Conservation (phyloP, 139 green algal genomes). For the Asterochloris sp. region DNA sequence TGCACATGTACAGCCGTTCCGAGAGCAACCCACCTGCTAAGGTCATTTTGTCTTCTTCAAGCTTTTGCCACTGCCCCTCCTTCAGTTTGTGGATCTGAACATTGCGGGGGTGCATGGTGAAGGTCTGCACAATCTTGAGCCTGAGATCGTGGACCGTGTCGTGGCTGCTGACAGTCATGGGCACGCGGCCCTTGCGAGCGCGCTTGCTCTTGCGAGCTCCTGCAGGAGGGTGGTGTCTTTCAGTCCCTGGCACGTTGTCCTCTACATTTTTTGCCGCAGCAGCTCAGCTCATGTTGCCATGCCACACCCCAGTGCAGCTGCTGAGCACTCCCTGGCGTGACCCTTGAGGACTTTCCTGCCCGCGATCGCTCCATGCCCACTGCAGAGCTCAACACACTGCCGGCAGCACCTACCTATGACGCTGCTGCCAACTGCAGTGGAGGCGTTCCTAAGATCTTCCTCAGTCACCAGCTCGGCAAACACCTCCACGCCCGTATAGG, state of each 20-base stretch:
- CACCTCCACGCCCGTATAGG: constrained; percentile 37
- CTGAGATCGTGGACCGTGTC: constrained; percentile 40
- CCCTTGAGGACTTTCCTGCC: too few species aligned
- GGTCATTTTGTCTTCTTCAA: constrained; percentile 5
- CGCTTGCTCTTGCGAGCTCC: constrained; percentile 52
- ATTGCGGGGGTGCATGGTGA: constrained; percentile 64
- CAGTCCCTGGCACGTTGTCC: not conserved
- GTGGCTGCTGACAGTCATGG: constrained; percentile 30
- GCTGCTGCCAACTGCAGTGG: not conserved
- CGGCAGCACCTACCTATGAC: not conserved
- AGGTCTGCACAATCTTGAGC: constrained; percentile 46
- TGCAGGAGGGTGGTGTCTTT: not conserved
- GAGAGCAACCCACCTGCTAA: not conserved
- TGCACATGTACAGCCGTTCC: not conserved
- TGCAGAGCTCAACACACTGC: too few species aligned
- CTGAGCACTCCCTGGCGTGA: too few species aligned
- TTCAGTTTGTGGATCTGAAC: constrained; percentile 18
- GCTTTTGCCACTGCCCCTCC: constrained; percentile 1
- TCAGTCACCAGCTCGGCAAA: constrained; percentile 43
- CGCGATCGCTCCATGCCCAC: too few species aligned
- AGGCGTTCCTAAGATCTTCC: constrained; percentile 2
- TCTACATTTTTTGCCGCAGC: not conserved
- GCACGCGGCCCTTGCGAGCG: constrained; percentile 33
- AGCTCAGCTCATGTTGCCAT: too few species aligned
- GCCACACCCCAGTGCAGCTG: too few species aligned